Conservation (phyloP, 176 grass and related monocot species). For the Melocanna baccifera region DNA sequence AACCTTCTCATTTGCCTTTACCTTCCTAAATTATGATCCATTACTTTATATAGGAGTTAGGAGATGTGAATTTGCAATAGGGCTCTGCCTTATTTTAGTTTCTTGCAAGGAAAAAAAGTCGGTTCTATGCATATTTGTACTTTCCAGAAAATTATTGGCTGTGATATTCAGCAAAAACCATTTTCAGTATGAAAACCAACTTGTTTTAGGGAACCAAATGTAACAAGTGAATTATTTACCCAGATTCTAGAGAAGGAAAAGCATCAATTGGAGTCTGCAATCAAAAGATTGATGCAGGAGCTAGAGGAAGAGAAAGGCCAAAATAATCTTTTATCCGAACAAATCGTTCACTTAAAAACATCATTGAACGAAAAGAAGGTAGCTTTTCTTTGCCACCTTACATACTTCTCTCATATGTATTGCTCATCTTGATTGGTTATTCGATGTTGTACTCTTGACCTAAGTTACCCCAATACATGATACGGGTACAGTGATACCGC, state of each 20-base stretch:
- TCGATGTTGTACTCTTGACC: background rate
- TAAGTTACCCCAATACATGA: background rate
- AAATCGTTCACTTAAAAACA: conserved; percentile 57
- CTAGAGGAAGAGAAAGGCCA: conserved; percentile 49
- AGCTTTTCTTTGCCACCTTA: conserved; percentile 23
- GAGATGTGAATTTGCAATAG: conserved; percentile 14
- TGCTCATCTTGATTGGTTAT: conserved; percentile 11
- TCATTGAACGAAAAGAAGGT: conserved; percentile 71
- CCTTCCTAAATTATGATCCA: background rate
- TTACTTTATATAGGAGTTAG: conserved; percentile 10
- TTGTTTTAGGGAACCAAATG: conserved; percentile 14
- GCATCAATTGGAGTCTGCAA: conserved; percentile 43
- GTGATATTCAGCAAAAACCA: background rate
- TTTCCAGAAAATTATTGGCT: background rate
- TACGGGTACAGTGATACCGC: no score
- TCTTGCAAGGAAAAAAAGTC: background rate
- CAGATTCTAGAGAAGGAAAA: conserved; percentile 84
- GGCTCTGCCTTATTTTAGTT: background rate
- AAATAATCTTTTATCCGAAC: conserved; percentile 60
- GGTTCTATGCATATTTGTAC: background rate
- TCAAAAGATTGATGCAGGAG: conserved; percentile 48
- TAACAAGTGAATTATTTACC: conserved; percentile 33
- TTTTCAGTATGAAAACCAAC: conserved; percentile 13
- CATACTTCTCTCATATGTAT: background rate
- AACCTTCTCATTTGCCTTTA: background rate